Evolutionary conservation across 164 flowering plant species (phyloP), one percentile per base, ranked within the genome.

Genomic region (Platanus orientalis): DNA sequence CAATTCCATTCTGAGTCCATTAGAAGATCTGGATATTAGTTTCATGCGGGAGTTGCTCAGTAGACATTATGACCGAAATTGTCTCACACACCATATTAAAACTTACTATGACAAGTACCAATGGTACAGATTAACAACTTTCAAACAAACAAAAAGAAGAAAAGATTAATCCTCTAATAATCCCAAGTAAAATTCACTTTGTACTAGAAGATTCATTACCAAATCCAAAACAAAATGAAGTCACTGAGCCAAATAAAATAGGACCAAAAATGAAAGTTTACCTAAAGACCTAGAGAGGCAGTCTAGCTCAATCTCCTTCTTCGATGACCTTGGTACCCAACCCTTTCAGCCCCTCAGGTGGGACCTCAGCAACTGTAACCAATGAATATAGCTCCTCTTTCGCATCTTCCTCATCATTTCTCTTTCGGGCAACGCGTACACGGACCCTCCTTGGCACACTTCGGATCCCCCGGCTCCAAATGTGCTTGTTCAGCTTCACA

Each of bases 351-450:
- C 82, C 85, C 54, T 79, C 81, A 4, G 80, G 54, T 19, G 84
- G 80, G 39, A 68, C 25, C 54, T 79, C 85, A n/a, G 82, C 74
- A n/a, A 79, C 85, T 20, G 81, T 77, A 36, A 81, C 85, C 25
- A 81, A 59, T 4, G 85, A 81, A 65, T 74, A 81, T 29, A 81
- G 76, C 71, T 81, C 85, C 51, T 81, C 85, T 65, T 81, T 81
- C 11, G 85, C 82, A 67, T 81, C 82, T 69, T 81, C 85, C 24
- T 81, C 81, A 24, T 81, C 82, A 40, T 79, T 81, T 64, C 85
- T 79, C 74, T 81, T 81, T 25, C 81, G 71, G 4, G 79, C 82
- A 66, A 81, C 69, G 27, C 81, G 74, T 9, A 79, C 80, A 4
- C 81, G 70, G 24, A 81, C 68, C 59, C 84, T n/a, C n/a, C n/a